phyloP scores from a whole-genome alignment of 352 stramenopile species.

The Globisporangium camurandrum region DNA sequence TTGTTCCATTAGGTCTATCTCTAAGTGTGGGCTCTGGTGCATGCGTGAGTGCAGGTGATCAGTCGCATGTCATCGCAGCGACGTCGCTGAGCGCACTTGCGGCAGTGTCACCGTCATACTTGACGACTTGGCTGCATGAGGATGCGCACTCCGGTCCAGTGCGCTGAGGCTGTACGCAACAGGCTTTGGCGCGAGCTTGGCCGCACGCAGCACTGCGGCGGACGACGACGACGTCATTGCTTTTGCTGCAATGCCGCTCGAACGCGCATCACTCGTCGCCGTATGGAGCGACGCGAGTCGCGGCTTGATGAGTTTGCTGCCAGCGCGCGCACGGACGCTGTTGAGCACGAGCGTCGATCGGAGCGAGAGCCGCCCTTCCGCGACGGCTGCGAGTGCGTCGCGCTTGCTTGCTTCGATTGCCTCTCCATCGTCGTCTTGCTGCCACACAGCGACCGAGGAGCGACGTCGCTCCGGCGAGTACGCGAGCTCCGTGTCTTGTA shows the following conservation, averaged over 20 bases:
- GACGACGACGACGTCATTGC: background rate
- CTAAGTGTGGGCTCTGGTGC: too few relatives aligned
- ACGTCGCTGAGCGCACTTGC: conserved; percentile 2
- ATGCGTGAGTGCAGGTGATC: background rate
- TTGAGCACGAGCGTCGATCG: background rate
- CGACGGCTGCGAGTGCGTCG: background rate
- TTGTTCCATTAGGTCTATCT: background rate
- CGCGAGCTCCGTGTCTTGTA: background rate
- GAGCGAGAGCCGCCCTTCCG: background rate
- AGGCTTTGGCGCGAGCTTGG: conserved; percentile 10
- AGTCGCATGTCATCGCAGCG: conserved; percentile 1
- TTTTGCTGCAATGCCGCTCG: background rate
- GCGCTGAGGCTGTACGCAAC: conserved; percentile 16
- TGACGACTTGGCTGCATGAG: background rate
- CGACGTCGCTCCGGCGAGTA: conserved; percentile 2
- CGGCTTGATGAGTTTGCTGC: background rate
- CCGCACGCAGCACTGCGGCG: conserved; percentile 7
- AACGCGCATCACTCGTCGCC: background rate
- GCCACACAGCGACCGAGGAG: background rate
- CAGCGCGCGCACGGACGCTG: background rate
- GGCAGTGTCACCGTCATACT: background rate
- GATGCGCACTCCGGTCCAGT: conserved; percentile 4
- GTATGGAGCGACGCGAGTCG: conserved; percentile 5
- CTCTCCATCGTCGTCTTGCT: background rate
- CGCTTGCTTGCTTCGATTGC: background rate